These are phyloP conservation scores for Linaria vulgaris DNA, from an alignment of 257 asterid species.

Conservation along the genomic window DNA sequence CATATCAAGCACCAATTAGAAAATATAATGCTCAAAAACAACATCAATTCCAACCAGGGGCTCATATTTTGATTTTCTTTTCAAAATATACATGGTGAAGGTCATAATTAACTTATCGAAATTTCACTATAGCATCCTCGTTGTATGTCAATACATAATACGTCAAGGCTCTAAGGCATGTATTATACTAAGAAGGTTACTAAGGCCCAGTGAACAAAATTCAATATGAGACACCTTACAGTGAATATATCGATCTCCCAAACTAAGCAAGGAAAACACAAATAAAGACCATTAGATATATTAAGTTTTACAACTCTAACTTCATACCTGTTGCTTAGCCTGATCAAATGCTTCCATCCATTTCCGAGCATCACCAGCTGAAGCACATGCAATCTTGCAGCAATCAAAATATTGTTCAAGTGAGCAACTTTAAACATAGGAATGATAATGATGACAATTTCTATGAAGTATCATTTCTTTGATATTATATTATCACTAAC, in stretches of 20 bases:
- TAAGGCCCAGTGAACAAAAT: conserved; percentile 18
- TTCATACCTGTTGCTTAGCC: conserved; percentile 88
- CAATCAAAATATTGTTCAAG: conserved; percentile 28
- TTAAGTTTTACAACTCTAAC: conserved; percentile 15
- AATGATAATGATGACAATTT: neutral
- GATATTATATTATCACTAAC: conserved; percentile 49
- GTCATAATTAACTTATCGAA: too few relatives aligned
- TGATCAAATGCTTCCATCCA: conserved; percentile 99
- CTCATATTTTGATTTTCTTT: neutral
- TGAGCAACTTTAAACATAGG: conserved; percentile 28
- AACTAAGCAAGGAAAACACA: conserved; percentile 2
- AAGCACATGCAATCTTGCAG: conserved; percentile 89
- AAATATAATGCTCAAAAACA: conserved; percentile 15
- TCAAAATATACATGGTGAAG: too few relatives aligned
- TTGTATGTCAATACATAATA: conserved; percentile 9
- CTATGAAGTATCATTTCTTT: neutral
- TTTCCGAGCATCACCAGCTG: conserved; percentile 76
- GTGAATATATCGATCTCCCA: neutral
- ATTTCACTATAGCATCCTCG: neutral
- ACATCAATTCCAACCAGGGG: conserved; percentile 16
- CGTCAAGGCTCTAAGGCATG: conserved; percentile 9
- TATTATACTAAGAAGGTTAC: too few relatives aligned
- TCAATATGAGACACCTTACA: conserved; percentile 4
- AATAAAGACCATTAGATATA: neutral
- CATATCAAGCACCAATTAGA: neutral